phyloP scores from a whole-genome alignment of 2,329 filamentous ascomycete genomes.

The Diplocarpon rosae region DNA sequence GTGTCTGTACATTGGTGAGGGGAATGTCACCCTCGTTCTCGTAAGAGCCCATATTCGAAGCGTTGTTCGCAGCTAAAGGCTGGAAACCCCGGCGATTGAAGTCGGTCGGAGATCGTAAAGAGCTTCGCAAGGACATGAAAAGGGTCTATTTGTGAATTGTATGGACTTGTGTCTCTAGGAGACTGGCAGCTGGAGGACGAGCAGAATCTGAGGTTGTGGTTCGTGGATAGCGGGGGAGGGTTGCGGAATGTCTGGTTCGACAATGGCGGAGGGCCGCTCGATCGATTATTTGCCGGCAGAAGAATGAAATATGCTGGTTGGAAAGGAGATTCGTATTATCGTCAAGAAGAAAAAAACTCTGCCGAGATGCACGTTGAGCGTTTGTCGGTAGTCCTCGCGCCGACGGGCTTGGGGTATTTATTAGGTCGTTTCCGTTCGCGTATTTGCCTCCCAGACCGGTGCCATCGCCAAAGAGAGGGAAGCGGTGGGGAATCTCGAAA shows the following conservation, averaged over 20 bases:
- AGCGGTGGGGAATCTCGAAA: no score
- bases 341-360: not conserved
- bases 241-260: no score
- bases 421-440: constrained; percentile 1
- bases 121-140: constrained; percentile 21
- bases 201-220: no score
- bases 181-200: not conserved
- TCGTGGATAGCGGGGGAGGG: no score
- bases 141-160: not conserved
- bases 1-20: constrained; percentile 44
- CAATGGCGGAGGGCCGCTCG: not conserved
- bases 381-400: not conserved
- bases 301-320: not conserved
- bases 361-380: not conserved
- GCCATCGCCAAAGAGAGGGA: no score
- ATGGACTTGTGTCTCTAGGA: not conserved
- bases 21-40: constrained; percentile 36
- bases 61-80: constrained; percentile 13
- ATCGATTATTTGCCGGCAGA: not conserved
- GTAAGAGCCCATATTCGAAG: constrained; percentile 10
- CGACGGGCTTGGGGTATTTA: not conserved
- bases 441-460: not conserved
- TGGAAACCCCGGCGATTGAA: constrained; percentile 23
- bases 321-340: not conserved
- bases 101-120: constrained; percentile 17